Evolutionary conservation across 495 filamentous ascomycete species (phyloP).

Genomic region (Geopyxis carbonaria): DNA sequence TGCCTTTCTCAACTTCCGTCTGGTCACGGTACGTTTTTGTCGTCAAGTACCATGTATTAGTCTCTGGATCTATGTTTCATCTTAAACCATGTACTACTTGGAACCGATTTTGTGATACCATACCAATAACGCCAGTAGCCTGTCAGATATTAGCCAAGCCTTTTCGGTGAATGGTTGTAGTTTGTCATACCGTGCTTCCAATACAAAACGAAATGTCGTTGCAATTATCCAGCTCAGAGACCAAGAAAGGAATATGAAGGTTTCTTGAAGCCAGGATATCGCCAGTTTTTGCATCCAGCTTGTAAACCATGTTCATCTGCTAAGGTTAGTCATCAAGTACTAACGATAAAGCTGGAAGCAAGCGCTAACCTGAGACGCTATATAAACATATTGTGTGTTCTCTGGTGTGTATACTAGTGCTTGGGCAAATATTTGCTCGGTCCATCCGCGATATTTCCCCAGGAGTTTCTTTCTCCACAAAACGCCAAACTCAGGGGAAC

Average conservation of each 20-base stretch:
- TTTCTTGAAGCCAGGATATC: constrained; percentile 27
- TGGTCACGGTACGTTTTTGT: constrained; percentile 31
- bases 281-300: constrained; percentile 32
- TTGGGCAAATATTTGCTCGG: constrained; percentile 24
- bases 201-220: constrained; percentile 31
- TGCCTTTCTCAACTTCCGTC: constrained; percentile 7
- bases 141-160: too few species aligned
- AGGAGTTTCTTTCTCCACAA: constrained; percentile 19
- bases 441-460: constrained; percentile 22
- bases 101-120: too few species aligned
- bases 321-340: too few species aligned
- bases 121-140: constrained; percentile 33
- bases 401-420: constrained; percentile 20
- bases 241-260: constrained; percentile 31
- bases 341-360: too few species aligned
- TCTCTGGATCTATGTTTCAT: constrained; percentile 33
- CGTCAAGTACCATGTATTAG: constrained; percentile 30
- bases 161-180: too few species aligned
- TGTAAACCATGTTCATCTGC: constrained; percentile 32
- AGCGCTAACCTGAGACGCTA: too few species aligned
- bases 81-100: too few species aligned
- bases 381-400: constrained; percentile 29
- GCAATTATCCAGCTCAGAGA: constrained; percentile 30
- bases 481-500: constrained; percentile 18
- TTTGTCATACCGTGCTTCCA: too few species aligned